Evolutionary conservation across 192 early-diverging fungal species (phyloP), one percentile per base, ranked within the genome.

Genomic region (Pilobolus umbonatus): DNA sequence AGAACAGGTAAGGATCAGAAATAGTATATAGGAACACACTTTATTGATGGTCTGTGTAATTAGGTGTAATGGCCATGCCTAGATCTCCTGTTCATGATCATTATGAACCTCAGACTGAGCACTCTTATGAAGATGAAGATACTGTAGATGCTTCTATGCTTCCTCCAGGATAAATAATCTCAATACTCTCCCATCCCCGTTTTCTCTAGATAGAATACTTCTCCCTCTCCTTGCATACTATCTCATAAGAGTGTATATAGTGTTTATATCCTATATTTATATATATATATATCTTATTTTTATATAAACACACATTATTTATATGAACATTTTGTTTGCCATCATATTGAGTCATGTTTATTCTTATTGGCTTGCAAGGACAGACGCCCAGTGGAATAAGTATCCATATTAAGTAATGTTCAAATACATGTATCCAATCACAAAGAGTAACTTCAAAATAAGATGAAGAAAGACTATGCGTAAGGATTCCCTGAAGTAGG

Each of bases 21-120:
- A n/a, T n/a, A n/a, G n/a, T n/a, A n/a, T n/a, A n/a, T n/a, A n/a
- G n/a, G n/a, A n/a, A n/a, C n/a, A 11, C 38, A 11, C 4, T 42
- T 42, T 42, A 42, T 1, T 42, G 19, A 42, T 4, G 39, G 11
- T 15, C 14, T 26, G 17, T 66, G 9, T 17, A 32, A 19, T 15
- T 75, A 87, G 87, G 88, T 47, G 78, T 89, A 62, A 98, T 98
- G 96, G 93, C 94, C 26, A 95, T 98, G 88, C 92, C 94, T 25
- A 84, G 96, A 22, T 88, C 88, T 30, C 88, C 89, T 38, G 83
- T 94, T 36, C 86, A 85, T 56, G 88, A 88, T 46, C 61, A 84
- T 64, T 79, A 87, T 58, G 85, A 86, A 54, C 71, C 82, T 61
- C 86, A 91, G 55, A 80, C 82, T 52, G 75, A 64, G 30, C 78